phyloP scores from a whole-genome alignment of 805 yeast genomes.

The Yueomyces sinensis region DNA sequence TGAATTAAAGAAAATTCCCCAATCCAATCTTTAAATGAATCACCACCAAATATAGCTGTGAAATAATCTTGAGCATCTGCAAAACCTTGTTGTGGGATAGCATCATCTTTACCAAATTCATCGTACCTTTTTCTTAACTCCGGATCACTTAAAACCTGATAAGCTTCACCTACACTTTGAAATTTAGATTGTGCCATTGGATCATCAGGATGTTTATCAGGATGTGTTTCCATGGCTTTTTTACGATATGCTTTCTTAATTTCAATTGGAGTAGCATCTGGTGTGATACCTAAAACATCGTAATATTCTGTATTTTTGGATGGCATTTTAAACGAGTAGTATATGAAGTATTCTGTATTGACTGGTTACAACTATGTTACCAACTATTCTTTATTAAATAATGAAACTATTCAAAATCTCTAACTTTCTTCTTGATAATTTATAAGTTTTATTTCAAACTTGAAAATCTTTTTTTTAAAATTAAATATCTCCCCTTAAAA shows the following conservation, averaged over 20 bases:
- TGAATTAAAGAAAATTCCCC: constrained; percentile 59
- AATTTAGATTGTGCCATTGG: constrained; percentile 74
- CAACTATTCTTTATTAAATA: no score
- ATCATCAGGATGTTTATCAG: constrained; percentile 89
- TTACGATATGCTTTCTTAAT: constrained; percentile 87
- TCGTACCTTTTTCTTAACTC: constrained; percentile 61
- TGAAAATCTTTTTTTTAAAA: no score
- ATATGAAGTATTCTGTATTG: no score
- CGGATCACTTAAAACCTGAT: constrained; percentile 63
- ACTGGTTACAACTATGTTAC: no score
- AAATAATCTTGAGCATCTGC: constrained; percentile 80
- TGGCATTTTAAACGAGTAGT: no score
- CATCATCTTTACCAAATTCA: constrained; percentile 62
- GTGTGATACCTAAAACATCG: constrained; percentile 54
- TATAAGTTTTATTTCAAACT: no score
- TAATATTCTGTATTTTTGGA: constrained; percentile 35
- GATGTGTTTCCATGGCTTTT: constrained; percentile 76
- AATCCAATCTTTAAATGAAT: constrained; percentile 57
- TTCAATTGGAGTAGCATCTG: constrained; percentile 60
- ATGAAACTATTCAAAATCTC: no score
- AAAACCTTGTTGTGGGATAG: constrained; percentile 52
- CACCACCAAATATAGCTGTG: constrained; percentile 70
- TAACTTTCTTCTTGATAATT: no score
- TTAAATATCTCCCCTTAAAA: no score
- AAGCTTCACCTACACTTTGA: constrained; percentile 54